A percentile compares a stretch with the other conserved stretches of the same genome.
phyloP scores from a whole-genome alignment of 1,284 basidiomycete genomes.

The Afroboletus lepidellus region DNA sequence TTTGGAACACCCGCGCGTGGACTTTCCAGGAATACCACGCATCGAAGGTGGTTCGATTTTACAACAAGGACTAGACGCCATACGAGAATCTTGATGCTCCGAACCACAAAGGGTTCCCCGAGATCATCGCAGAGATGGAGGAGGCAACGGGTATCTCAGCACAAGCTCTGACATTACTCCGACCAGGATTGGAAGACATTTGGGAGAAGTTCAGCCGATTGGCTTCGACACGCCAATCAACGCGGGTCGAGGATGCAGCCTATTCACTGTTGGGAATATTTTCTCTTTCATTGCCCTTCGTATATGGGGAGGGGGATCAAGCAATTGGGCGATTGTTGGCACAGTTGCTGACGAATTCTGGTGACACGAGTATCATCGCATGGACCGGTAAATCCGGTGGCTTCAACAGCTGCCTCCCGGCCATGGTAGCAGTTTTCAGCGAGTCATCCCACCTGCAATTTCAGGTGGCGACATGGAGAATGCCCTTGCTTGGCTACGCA shows the following conservation, averaged over 20 bases:
- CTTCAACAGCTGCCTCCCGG: not conserved
- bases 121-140: not conserved
- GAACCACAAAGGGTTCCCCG: not conserved
- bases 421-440: not conserved
- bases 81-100: not conserved
- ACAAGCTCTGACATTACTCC: not conserved
- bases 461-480: not conserved
- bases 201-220: not conserved
- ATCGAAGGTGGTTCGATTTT: not conserved
- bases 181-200: not conserved
- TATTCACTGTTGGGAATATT: not conserved
- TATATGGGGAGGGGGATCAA: not conserved
- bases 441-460: not conserved
- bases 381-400: not conserved
- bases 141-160: not conserved
- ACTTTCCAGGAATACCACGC: not conserved
- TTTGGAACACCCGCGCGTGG: not conserved
- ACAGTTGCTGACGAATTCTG: not conserved
- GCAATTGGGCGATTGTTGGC: not conserved
- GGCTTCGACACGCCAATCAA: too few relatives aligned
- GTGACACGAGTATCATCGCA: not conserved
- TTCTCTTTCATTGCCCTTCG: not conserved
- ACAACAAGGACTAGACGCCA: not conserved
- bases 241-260: not conserved
- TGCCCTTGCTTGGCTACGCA: not conserved